phyloP scores from a whole-genome alignment of 441 rosid species.

The Theobroma grandiflorum region DNA sequence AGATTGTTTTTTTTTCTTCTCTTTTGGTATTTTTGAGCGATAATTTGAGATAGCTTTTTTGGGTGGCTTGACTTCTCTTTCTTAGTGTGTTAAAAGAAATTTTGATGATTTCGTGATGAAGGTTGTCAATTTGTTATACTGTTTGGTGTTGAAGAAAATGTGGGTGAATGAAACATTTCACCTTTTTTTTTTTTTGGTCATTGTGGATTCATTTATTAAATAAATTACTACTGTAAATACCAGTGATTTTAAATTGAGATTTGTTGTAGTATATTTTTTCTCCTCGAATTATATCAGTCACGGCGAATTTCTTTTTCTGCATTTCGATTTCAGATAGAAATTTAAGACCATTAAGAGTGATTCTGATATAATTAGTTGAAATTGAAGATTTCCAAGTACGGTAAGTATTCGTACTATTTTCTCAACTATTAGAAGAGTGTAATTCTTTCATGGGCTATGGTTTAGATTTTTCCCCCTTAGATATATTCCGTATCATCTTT shows the following conservation, averaged over 20 bases:
- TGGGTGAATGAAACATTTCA: background rate
- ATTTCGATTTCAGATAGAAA: slow-evolving; percentile 21
- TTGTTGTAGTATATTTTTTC: background rate
- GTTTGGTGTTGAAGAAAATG: slow-evolving; percentile 1
- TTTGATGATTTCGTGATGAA: background rate
- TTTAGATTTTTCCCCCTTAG: background rate
- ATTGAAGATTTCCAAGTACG: slow-evolving; percentile 19
- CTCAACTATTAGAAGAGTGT: background rate
- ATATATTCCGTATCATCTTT: background rate
- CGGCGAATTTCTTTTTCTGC: background rate
- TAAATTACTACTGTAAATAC: background rate
- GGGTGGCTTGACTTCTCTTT: background rate
- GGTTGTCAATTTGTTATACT: background rate
- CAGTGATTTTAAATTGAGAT: background rate
- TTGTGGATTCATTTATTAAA: background rate
- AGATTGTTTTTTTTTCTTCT: background rate
- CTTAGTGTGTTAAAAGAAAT: background rate
- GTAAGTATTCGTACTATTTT: slow-evolving; percentile 5
- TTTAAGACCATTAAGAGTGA: slow-evolving; percentile 1
- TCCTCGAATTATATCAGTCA: background rate
- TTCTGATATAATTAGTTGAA: slow-evolving; percentile 24
- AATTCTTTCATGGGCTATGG: background rate
- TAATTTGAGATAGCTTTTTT: slow-evolving; percentile 1
- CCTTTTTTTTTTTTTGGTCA: background rate
- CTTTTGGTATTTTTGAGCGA: background rate